Base-by-base conservation (phyloP, 139 green algal species). In the Chlamydomonas eustigma region DNA sequence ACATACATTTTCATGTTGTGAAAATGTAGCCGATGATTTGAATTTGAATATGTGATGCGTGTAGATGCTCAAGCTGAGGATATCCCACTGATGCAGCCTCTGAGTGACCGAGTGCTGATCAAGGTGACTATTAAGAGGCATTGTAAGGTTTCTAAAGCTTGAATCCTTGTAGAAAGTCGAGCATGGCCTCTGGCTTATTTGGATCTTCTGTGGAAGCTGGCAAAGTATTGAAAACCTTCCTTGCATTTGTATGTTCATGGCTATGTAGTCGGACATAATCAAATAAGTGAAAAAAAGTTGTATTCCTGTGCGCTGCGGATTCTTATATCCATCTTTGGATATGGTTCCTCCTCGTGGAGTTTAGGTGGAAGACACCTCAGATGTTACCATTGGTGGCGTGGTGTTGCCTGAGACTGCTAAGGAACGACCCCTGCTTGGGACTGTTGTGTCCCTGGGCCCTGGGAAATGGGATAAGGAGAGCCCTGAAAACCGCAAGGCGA, bases 351-450 rank as follows among this genome's bases (percentile, higher is more conserved):
- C 12, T 18, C 12, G 12, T 12, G 44, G 44, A 12, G 12, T 58
- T 58, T 75, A 89, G 81, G 80, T 96, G 1, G 83, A 92, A 71
- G 89, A 92, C 25, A 78, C 86, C 33, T 80, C 83, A 0, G 87
- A 91, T 51, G 85, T 95, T 33, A 97, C 93, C 4, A 78, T 91
- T 35, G 94, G 94, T 12, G 94, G 94, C n/a, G 87, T 98, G 35
- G 79, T 98, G 77, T 87, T 98, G 52, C 92, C 94, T 25, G 91
- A 96, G 44, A 82, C 50, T 8, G 92, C 91, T 51, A 94, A 96
- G 83, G 93, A 98, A 84, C 88, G 87, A 76, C 94, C 94, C 1
- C 80, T 94, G 4, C 89, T 69, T 66, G 90, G 85, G 33, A 77
- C 71, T 6, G 85, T 94, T 8, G 88, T 96, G 65, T 71, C 82